These are phyloP conservation scores for Leccinum insolens DNA, from an alignment of 1,284 basidiomycete genomes.

Conservation along the genomic window DNA sequence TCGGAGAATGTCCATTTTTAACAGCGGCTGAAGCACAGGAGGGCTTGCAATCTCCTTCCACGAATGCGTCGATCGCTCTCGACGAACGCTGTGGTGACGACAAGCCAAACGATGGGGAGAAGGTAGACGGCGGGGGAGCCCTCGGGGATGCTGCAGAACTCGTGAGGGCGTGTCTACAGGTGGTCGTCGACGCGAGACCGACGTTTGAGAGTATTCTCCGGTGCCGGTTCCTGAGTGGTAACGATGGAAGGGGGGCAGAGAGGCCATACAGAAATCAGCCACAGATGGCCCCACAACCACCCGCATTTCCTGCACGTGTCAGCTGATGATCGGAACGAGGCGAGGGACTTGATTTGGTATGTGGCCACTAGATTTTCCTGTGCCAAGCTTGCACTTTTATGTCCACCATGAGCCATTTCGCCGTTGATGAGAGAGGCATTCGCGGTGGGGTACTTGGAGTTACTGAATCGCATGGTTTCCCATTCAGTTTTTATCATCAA, in stretches of 20 bases:
- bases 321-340: constrained; percentile 24
- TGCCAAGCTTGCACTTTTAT: constrained; percentile 9
- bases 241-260: constrained; percentile 60
- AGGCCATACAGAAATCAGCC: constrained; percentile 32
- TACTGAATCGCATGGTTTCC: too few relatives aligned
- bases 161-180: constrained; percentile 77
- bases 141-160: constrained; percentile 81
- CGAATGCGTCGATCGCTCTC: constrained; percentile 69
- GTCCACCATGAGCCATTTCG: constrained; percentile 7
- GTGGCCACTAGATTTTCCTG: constrained; percentile 9
- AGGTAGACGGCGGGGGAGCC: constrained; percentile 78
- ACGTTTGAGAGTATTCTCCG: constrained; percentile 80
- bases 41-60: constrained; percentile 74
- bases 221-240: constrained; percentile 76
- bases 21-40: constrained; percentile 84
- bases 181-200: constrained; percentile 75
- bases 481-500: constrained; percentile 36
- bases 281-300: constrained; percentile 30
- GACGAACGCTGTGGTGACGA: constrained; percentile 77
- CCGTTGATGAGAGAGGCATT: constrained; percentile 7
- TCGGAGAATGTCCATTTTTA: constrained; percentile 94
- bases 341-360: constrained; percentile 13
- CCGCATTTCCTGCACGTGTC: constrained; percentile 35
- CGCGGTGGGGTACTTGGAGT: too few relatives aligned
- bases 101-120: constrained; percentile 70